These are phyloP conservation scores for Bipolaris oryzae DNA, from an alignment of 2,329 filamentous ascomycete genomes.

Conservation along the genomic window DNA sequence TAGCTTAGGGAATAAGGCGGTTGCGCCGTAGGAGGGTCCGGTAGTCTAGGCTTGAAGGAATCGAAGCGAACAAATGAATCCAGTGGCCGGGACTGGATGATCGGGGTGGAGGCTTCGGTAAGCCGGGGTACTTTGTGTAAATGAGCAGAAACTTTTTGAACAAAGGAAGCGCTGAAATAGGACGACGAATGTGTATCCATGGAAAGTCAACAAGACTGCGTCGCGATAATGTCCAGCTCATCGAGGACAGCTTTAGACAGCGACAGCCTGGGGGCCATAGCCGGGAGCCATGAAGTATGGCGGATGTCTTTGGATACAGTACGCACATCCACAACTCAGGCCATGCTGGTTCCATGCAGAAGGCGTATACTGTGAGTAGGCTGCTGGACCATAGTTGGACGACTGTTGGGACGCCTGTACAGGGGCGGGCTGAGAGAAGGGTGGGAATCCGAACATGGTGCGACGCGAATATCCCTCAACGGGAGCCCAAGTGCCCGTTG, in stretches of 20 bases:
- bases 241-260: constrained; percentile 29
- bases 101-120: constrained; percentile 16
- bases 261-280: constrained; percentile 48
- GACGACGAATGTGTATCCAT: constrained; percentile 36
- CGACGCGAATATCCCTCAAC: constrained; percentile 50
- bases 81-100: constrained; percentile 23
- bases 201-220: constrained; percentile 14
- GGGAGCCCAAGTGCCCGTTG: constrained; percentile 56
- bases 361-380: constrained; percentile 46
- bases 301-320: constrained; percentile 47
- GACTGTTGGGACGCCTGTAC: constrained; percentile 53
- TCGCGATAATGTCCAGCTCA: constrained; percentile 1
- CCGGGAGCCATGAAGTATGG: constrained; percentile 49
- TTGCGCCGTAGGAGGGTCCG: constrained; percentile 26
- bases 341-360: constrained; percentile 48
- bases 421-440: constrained; percentile 43
- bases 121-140: constrained; percentile 24
- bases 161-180: constrained; percentile 40
- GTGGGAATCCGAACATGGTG: constrained; percentile 51
- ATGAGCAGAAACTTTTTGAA: constrained; percentile 41
- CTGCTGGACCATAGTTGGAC: constrained; percentile 42
- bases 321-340: constrained; percentile 46
- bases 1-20: constrained; percentile 40
- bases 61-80: constrained; percentile 27
- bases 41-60: constrained; percentile 28